Conservation (phyloP, 2,329 filamentous ascomycete genomes). For the Fusarium proliferatum region DNA sequence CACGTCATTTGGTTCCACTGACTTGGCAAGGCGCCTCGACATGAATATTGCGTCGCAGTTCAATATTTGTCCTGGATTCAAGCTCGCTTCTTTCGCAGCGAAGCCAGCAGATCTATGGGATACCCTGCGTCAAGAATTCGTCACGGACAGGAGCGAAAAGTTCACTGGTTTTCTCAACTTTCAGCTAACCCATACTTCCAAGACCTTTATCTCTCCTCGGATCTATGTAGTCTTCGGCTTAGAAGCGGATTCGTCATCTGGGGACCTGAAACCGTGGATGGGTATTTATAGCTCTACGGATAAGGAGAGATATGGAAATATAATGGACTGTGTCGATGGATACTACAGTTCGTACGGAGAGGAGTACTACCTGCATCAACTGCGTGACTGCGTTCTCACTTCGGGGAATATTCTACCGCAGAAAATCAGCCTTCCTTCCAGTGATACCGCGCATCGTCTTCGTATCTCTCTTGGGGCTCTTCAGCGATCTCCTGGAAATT, state of each 20-base stretch:
- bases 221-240: not conserved
- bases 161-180: conserved; percentile 6
- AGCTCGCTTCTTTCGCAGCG: not conserved
- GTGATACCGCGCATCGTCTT: not conserved
- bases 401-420: not conserved
- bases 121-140: not conserved
- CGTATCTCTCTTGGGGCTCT: not conserved
- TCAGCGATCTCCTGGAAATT: not conserved
- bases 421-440: not conserved
- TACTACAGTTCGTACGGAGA: conserved; percentile 4
- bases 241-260: rapidly evolving
- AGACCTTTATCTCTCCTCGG: not conserved
- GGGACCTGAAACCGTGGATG: not conserved
- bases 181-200: not conserved
- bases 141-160: not conserved
- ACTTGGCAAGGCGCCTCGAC: not conserved
- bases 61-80: not conserved
- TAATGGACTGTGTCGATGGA: not conserved
- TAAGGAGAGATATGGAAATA: rapidly evolving
- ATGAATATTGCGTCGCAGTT: not conserved
- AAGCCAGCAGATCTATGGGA: conserved; percentile 13
- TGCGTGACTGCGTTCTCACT: not conserved
- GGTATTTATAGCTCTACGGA: not conserved
- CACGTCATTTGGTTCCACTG: not conserved
- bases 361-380: not conserved